Conservation (phyloP, 2,329 filamentous ascomycete species). For the Fusarium sp. region DNA sequence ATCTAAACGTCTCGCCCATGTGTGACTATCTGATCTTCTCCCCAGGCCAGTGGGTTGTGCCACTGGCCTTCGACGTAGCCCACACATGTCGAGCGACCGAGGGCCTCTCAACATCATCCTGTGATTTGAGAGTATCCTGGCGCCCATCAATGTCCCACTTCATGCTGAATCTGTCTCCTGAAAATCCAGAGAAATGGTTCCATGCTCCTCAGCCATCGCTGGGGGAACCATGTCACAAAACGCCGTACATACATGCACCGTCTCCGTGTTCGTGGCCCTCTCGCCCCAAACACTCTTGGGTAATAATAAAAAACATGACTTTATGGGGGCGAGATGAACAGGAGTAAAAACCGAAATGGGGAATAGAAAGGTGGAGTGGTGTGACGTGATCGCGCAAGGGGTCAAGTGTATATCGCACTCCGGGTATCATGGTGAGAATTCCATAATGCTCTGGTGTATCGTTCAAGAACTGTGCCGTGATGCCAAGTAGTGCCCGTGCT, state of each 20-base stretch:
- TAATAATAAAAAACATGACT: slow-evolving; percentile 31
- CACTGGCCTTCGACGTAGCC: slow-evolving; percentile 14
- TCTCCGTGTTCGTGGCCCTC: slow-evolving; percentile 39
- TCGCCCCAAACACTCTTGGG: slow-evolving; percentile 33
- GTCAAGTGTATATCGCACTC: slow-evolving; percentile 57
- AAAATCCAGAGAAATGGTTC: slow-evolving; percentile 32
- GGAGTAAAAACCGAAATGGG: slow-evolving; percentile 27
- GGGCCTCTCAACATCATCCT: slow-evolving; percentile 12
- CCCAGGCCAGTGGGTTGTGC: slow-evolving; percentile 38
- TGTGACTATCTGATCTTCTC: slow-evolving; percentile 24
- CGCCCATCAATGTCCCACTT: slow-evolving; percentile 1
- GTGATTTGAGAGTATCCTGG: slow-evolving; percentile 9
- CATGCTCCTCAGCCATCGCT: slow-evolving; percentile 11
- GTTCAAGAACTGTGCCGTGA: slow-evolving; percentile 52
- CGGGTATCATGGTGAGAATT: slow-evolving; percentile 58
- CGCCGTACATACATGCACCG: slow-evolving; percentile 51
- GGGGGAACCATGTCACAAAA: slow-evolving; percentile 46
- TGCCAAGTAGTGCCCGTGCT: slow-evolving; percentile 47
- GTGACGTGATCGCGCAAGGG: slow-evolving; percentile 53
- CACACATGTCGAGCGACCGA: slow-evolving; percentile 2
- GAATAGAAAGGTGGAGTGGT: slow-evolving; percentile 56
- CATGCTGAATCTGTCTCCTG: slow-evolving; percentile 9
- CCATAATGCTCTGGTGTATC: slow-evolving; percentile 56
- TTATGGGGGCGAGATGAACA: slow-evolving; percentile 32
- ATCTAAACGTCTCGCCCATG: slow-evolving; percentile 10